Percentiles rank a stretch among this genome's conserved stretches.
These are phyloP conservation scores for Colletotrichum abscissum DNA, from an alignment of 2,329 filamentous ascomycete genomes.

Conservation along the genomic window DNA sequence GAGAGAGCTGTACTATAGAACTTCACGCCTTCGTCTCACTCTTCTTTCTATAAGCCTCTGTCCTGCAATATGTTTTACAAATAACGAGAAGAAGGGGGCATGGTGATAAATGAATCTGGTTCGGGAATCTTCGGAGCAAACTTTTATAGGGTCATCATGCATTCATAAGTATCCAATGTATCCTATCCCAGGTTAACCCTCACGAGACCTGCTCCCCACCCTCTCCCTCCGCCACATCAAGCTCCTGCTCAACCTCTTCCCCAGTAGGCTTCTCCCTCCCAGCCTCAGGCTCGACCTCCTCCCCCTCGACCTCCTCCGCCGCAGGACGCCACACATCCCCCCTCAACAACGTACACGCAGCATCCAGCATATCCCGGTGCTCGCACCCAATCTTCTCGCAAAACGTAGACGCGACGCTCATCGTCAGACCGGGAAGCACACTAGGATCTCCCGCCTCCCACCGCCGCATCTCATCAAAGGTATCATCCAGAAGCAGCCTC, in stretches of 20 bases:
- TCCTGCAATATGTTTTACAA: too few relatives aligned
- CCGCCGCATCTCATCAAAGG: slow-evolving; percentile 30
- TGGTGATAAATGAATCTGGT: neutral
- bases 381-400: slow-evolving; percentile 24
- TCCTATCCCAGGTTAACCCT: neutral
- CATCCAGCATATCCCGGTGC: slow-evolving; percentile 10
- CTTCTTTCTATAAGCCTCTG: neutral
- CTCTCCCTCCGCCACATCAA: neutral
- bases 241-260: neutral
- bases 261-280: slow-evolving; percentile 12
- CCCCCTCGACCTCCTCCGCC: neutral
- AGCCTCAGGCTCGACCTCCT: neutral
- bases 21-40: too few relatives aligned
- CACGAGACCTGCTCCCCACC: neutral
- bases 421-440: slow-evolving; percentile 31
- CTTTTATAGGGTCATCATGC: slow-evolving; percentile 10
- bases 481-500: slow-evolving; percentile 27
- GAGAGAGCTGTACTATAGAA: too few relatives aligned
- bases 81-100: neutral
- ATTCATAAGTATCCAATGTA: slow-evolving; percentile 1
- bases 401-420: slow-evolving; percentile 24
- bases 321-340: slow-evolving; percentile 20
- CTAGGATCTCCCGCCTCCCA: slow-evolving; percentile 33
- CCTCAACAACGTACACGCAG: slow-evolving; percentile 23
- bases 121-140: neutral